phyloP scores from a whole-genome alignment of 2,329 filamentous ascomycete species.

The Trichoderma koningiopsis region DNA sequence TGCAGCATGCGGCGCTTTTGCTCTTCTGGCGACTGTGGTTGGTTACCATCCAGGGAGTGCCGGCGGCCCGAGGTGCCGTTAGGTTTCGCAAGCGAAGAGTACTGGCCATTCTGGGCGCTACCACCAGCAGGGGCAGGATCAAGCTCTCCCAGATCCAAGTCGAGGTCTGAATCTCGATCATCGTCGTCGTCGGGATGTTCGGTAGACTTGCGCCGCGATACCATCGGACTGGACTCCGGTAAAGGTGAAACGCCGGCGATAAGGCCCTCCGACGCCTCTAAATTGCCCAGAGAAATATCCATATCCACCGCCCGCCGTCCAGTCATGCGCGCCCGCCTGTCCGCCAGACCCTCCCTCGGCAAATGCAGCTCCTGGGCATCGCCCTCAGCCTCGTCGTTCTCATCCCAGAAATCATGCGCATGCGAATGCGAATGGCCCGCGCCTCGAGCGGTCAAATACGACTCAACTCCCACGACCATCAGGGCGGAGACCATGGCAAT shows the following conservation, averaged over 20 bases:
- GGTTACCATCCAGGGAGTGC: constrained; percentile 32
- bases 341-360: constrained; percentile 39
- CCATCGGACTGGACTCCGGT: constrained; percentile 54
- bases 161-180: constrained; percentile 58
- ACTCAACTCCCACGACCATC: constrained; percentile 81
- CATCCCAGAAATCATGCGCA: constrained; percentile 52
- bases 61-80: constrained; percentile 2
- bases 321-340: constrained; percentile 42
- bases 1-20: constrained; percentile 71
- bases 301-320: constrained; percentile 52
- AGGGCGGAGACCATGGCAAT: constrained; percentile 83
- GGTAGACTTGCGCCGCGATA: constrained; percentile 34
- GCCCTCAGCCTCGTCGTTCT: constrained; percentile 47
- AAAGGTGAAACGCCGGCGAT: constrained; percentile 62
- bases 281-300: constrained; percentile 54
- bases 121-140: constrained; percentile 44
- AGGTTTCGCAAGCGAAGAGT: constrained; percentile 37
- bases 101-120: constrained; percentile 34
- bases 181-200: constrained; percentile 41
- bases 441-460: constrained; percentile 76
- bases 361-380: constrained; percentile 33
- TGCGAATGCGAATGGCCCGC: constrained; percentile 64
- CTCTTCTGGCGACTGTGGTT: constrained; percentile 52
- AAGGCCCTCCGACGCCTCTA: constrained; percentile 56
- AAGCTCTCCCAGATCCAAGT: constrained; percentile 64